phyloP scores from a whole-genome alignment of 345 rosid species.

The Isatis tinctoria region DNA sequence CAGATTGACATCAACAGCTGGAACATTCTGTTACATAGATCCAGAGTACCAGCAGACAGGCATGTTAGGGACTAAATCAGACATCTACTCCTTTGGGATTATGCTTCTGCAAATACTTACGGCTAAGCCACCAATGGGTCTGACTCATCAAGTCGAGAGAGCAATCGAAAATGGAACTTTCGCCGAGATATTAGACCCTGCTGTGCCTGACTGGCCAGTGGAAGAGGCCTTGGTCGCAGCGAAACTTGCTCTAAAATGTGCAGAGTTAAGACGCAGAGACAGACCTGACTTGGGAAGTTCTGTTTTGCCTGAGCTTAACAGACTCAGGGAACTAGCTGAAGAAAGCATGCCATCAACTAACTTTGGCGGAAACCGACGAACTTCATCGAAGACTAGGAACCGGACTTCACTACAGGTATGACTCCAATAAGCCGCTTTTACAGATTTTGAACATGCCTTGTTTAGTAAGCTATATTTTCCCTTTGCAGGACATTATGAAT shows the following conservation, averaged over 20 bases:
- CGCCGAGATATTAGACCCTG: slow-evolving; percentile 46
- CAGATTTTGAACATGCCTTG: neutral
- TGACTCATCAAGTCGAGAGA: slow-evolving; percentile 57
- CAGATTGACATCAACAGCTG: slow-evolving; percentile 86
- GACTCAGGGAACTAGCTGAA: slow-evolving; percentile 60
- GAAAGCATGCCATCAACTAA: slow-evolving; percentile 15
- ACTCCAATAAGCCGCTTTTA: neutral
- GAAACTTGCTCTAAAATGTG: slow-evolving; percentile 62
- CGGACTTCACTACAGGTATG: slow-evolving; percentile 34
- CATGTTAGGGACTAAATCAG: slow-evolving; percentile 82
- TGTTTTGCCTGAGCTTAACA: slow-evolving; percentile 68
- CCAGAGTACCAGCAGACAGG: slow-evolving; percentile 95
- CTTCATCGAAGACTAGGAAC: slow-evolving; percentile 14
- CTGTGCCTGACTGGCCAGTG: slow-evolving; percentile 71
- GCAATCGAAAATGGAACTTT: slow-evolving; percentile 64
- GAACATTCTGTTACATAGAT: slow-evolving; percentile 92
- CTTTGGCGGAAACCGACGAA: slow-evolving; percentile 23
- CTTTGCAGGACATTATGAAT: slow-evolving; percentile 42
- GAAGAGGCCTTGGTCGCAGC: slow-evolving; percentile 57
- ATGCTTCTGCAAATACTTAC: slow-evolving; percentile 81
- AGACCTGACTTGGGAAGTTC: slow-evolving; percentile 73
- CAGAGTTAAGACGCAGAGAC: slow-evolving; percentile 77
- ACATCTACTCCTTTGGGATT: slow-evolving; percentile 76
- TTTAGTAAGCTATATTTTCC: neutral
- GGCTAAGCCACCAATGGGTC: slow-evolving; percentile 86